Evolutionary conservation across 306 rosid genomes (phyloP), one percentile per base, ranked within the genome.

Genomic region (Vachellia collinsii): DNA sequence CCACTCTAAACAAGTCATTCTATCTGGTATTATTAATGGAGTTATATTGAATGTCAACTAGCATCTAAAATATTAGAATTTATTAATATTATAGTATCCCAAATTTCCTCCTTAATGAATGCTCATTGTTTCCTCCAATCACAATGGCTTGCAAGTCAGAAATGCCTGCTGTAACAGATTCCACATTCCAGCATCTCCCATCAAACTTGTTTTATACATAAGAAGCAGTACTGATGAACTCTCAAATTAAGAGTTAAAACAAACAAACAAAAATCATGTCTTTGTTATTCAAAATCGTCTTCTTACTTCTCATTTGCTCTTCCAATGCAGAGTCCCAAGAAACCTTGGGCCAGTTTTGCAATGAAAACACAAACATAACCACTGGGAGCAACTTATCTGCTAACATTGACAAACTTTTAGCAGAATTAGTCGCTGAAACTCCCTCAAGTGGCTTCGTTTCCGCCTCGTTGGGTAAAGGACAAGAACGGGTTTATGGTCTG

Each of bases 401-500:
- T 5, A 90, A 88, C 29, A 87, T 92, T 7, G 90, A 88, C 19
- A 19, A 63, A 16, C 23, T 92, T 41, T 79, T 92, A 44, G 79
- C 86, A 66, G 83, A 86, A 20, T 61, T 92, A 78, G 81, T 77
- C 65, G 84, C 79, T 29, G 78, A 83, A 83, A 78, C 91, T 16
- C 66, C 91, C 77, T 75, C 86, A 59, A 78, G 78, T 47, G 88
- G 90, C n/a, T 92, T 76, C 29, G 38, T 56, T 48, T 43, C 91
- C 0, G 76, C 88, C 61, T 71, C 83, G 37, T 74, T 70, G 73
- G 97, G 94, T 0, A 22, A 77, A 38, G 75, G 51, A 37, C 23
- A 81, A 77, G 88, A 89, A 82, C 75, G 42, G 80, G 87, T 87
- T 46, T 90, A 83, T 80, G 94, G 91, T 58, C 79, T 92, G 73